A percentile compares a stretch with the other conserved stretches of the same genome.
Conservation (phyloP, 176 grass and related monocot species). For the Sorghum bicolor region DNA sequence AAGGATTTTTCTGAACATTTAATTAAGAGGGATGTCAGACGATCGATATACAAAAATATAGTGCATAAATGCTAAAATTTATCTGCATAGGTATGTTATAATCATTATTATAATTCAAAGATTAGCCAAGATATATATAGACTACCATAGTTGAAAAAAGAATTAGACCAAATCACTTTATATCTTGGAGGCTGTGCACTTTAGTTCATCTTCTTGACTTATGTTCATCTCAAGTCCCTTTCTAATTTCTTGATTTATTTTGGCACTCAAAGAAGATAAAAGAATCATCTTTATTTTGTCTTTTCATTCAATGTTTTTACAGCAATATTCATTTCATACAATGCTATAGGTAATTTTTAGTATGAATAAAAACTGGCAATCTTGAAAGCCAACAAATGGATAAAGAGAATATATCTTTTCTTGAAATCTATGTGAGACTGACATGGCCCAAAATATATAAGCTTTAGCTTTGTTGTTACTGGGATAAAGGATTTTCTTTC, state of each 20-base stretch:
- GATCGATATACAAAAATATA: background rate
- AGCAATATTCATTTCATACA: background rate
- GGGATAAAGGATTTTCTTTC: slow-evolving; percentile 45
- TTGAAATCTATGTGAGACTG: slow-evolving; percentile 48
- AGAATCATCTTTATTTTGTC: background rate
- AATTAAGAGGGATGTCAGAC: slow-evolving; percentile 5
- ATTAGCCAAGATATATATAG: background rate
- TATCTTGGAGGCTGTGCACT: slow-evolving; percentile 37
- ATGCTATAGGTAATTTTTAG: slow-evolving; percentile 10
- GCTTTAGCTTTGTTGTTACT: slow-evolving; percentile 44
- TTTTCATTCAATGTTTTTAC: slow-evolving; percentile 11
- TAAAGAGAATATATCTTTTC: slow-evolving; percentile 48
- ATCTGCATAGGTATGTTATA: slow-evolving; percentile 6
- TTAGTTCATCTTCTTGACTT: slow-evolving; percentile 43
- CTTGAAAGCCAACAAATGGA: slow-evolving; percentile 39
- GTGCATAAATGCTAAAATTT: background rate
- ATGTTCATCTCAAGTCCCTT: slow-evolving; percentile 8
- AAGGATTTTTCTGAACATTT: slow-evolving; percentile 86
- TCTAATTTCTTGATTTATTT: slow-evolving; percentile 31
- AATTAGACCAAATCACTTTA: slow-evolving; percentile 25
- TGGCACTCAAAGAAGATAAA: slow-evolving; percentile 16
- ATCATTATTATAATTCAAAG: slow-evolving; percentile 19
- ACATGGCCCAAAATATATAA: slow-evolving; percentile 47
- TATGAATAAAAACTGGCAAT: background rate
- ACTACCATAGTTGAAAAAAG: slow-evolving; percentile 22